Base-by-base conservation (phyloP, 2,329 filamentous ascomycete genomes). In the Emergomyces orientalis region DNA sequence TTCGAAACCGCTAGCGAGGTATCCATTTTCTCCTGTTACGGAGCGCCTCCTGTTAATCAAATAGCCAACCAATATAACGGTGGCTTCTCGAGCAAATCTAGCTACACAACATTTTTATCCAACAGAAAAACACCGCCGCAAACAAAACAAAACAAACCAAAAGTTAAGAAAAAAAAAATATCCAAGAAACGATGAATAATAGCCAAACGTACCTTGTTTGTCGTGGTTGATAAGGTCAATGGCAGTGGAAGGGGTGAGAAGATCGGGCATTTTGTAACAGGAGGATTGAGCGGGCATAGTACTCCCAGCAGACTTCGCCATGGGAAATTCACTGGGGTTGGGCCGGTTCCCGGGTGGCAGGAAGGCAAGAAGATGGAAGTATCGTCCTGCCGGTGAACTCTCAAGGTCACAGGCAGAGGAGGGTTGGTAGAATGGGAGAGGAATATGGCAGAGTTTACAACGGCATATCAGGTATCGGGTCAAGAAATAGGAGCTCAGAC, bases 1-100 rank as follows among this genome's bases (percentile, higher is more conserved):
- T 56, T 66, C 66, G 45, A 64, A 64, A 34, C 63, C 63, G 39
- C 60, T 63, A 32, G 27, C 37, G 25, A 64, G 59, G 41, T 61
- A 59, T 43, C 65, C 62, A 52, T 63, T 63, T 47, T 62, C 61
- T 39, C n/a, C 25, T 47, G 30, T 39, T 51, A 39, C 60, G 61
- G 56, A 51, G 17, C 22, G 27, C 17, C 22, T 4, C 8, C 9
- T 9, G 56, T 59, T 32, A 59, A 45, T 17, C 34, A 56, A 47
- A 25, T 2, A 27, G 39, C 19, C 37, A 58, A 45, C 19, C 9
- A 58, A 30, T n/a, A 45, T 30, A 45, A 19, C 17, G 19, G 19
- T 45, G 39, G 22, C 39, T 45, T 47, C 2, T 14, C 6, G 1
- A 45, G 17, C 39, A 47, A 43, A 19, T 19, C 6, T 51, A 22